A percentile compares a stretch with the other conserved stretches of the same genome.
Evolutionary conservation across 2,329 filamentous ascomycete genomes (phyloP).

Genomic region (Chaetomiaceae sp.): DNA sequence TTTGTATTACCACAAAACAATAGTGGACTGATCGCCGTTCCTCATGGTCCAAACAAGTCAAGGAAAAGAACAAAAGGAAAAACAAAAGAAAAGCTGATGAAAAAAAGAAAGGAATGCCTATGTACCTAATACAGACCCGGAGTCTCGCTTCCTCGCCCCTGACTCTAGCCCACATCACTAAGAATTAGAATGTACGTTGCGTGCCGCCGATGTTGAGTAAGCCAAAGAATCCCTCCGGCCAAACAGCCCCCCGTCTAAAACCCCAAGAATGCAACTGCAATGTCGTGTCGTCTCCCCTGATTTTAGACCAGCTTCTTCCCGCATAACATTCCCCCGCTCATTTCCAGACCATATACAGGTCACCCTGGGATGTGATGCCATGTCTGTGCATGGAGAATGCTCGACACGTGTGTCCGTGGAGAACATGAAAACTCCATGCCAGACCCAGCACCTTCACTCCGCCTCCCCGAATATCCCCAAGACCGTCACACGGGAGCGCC

Average conservation of each 20-base stretch:
- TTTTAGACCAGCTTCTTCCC: no score
- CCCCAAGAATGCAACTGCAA: slow-evolving; percentile 31
- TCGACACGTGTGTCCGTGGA: no score
- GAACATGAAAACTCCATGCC: no score
- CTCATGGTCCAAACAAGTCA: slow-evolving; percentile 27
- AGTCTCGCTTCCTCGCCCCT: neutral
- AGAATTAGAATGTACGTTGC: slow-evolving; percentile 17
- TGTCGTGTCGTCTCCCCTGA: slow-evolving; percentile 16
- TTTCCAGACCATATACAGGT: slow-evolving; percentile 14
- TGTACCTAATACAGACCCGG: slow-evolving; percentile 8
- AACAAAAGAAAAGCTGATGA: slow-evolving; percentile 1
- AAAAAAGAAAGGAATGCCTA: slow-evolving; percentile 7
- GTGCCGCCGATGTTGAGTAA: slow-evolving; percentile 12
- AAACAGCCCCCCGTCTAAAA: slow-evolving; percentile 13
- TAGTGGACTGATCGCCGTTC: slow-evolving; percentile 12
- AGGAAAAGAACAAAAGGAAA: slow-evolving; percentile 28
- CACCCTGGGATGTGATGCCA: neutral
- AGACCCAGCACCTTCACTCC: no score
- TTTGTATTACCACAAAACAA: slow-evolving; percentile 18
- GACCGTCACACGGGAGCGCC: no score
- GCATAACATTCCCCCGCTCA: neutral
- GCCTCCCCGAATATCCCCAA: no score
- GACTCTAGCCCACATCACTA: slow-evolving; percentile 6
- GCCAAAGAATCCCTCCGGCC: slow-evolving; percentile 16
- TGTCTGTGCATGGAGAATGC: no score